Evolutionary conservation across 2,329 filamentous ascomycete species (phyloP).

Genomic region (Fusarium clavum): DNA sequence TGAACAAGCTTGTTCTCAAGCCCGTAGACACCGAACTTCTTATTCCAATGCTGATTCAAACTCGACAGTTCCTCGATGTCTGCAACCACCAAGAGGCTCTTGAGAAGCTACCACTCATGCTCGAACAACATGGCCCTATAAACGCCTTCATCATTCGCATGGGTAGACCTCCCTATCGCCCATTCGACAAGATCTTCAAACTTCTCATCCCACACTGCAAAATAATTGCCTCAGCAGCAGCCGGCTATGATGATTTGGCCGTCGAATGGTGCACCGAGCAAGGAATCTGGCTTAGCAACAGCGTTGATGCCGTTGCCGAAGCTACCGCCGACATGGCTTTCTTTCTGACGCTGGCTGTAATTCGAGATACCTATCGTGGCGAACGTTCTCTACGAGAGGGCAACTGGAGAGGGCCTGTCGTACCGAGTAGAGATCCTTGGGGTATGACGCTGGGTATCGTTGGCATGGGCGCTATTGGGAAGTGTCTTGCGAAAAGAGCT

Average conservation of each 20-base stretch:
- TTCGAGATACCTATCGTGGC: conserved; percentile 58
- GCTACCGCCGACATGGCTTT: conserved; percentile 63
- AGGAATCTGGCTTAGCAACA: conserved; percentile 66
- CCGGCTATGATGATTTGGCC: conserved; percentile 62
- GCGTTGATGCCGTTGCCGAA: conserved; percentile 63
- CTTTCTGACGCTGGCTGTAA: conserved; percentile 49
- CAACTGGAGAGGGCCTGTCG: conserved; percentile 51
- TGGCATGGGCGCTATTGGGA: conserved; percentile 62
- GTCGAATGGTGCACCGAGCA: conserved; percentile 56
- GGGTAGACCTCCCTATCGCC: conserved; percentile 61
- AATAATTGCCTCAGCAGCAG: conserved; percentile 60
- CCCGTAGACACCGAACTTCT: not conserved
- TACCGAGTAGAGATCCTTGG: conserved; percentile 56
- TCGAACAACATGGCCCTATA: conserved; percentile 54
- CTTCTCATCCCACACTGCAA: conserved; percentile 56
- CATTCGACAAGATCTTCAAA: conserved; percentile 60
- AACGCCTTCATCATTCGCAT: conserved; percentile 63
- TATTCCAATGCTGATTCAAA: not conserved
- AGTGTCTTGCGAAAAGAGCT: conserved; percentile 55
- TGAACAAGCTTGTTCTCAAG: too few species aligned
- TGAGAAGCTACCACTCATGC: conserved; percentile 51
- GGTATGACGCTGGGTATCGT: conserved; percentile 61
- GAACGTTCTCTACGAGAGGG: conserved; percentile 54
- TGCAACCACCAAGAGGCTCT: conserved; percentile 53
- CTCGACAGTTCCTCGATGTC: conserved; percentile 48